Percentiles rank a stretch among this genome's conserved stretches.
Evolutionary conservation across 2,329 filamentous ascomycete species (phyloP).

Genomic region (Diaporthe australafricana): DNA sequence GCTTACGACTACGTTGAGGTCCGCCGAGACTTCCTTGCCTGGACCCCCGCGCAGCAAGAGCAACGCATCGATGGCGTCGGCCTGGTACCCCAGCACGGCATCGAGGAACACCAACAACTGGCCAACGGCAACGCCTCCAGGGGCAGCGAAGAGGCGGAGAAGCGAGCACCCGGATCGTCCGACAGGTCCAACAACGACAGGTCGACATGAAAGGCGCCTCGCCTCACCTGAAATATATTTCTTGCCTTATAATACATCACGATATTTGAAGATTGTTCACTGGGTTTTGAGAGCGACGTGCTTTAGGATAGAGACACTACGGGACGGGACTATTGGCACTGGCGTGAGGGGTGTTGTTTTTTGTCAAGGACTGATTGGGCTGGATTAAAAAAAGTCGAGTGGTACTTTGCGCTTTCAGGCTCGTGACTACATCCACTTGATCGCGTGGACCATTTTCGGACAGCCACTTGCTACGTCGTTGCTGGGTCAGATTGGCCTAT

Average conservation of each 20-base stretch:
- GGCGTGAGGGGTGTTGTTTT: not conserved
- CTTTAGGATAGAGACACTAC: slow-evolving; percentile 16
- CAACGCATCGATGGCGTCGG: slow-evolving; percentile 69
- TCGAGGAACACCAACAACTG: slow-evolving; percentile 76
- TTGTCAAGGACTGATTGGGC: not conserved
- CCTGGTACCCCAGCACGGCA: slow-evolving; percentile 77
- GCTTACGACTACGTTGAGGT: slow-evolving; percentile 89
- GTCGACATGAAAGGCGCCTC: slow-evolving; percentile 5
- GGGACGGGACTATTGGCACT: slow-evolving; percentile 14
- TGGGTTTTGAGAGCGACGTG: slow-evolving; percentile 10
- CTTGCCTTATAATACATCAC: slow-evolving; percentile 6
- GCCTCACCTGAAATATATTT: not conserved
- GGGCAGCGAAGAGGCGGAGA: slow-evolving; percentile 34
- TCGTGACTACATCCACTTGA: not conserved
- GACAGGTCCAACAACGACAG: slow-evolving; percentile 30
- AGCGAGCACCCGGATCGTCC: slow-evolving; percentile 33
- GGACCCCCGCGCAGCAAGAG: slow-evolving; percentile 80
- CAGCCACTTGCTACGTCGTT: not conserved
- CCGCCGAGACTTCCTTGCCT: slow-evolving; percentile 87
- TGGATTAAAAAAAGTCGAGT: slow-evolving; percentile 26
- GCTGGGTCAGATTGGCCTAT: not conserved
- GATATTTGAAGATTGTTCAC: not conserved
- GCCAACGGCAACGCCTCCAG: slow-evolving; percentile 29
- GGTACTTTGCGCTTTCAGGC: slow-evolving; percentile 3
- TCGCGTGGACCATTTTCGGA: not conserved